Evolutionary conservation across 2,329 filamentous ascomycete species (phyloP).

Genomic region (Alternaria alternata): DNA sequence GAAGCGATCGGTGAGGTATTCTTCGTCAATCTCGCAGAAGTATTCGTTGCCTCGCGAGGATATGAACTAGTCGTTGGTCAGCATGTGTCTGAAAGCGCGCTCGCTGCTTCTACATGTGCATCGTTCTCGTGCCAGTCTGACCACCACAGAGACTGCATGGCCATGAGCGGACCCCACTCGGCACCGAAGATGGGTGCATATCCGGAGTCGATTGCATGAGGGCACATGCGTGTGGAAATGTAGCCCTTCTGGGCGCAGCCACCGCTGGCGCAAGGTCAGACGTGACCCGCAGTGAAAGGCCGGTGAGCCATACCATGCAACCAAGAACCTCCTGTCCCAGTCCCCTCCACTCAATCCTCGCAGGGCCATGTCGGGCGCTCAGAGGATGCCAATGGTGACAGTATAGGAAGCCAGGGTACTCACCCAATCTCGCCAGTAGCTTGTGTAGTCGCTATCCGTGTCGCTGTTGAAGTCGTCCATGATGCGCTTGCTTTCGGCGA

Average conservation of each 20-base stretch:
- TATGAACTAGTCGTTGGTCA: slow-evolving; percentile 75
- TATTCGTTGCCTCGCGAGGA: slow-evolving; percentile 98
- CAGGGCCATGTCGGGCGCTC: slow-evolving; percentile 5
- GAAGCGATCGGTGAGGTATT: slow-evolving; percentile 97
- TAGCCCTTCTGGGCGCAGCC: slow-evolving; percentile 13
- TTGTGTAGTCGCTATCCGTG: slow-evolving; percentile 98
- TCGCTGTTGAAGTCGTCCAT: slow-evolving; percentile 99
- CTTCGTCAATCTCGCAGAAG: slow-evolving; percentile 99
- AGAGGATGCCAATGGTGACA: not conserved
- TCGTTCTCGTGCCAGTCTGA: not conserved
- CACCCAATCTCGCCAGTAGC: slow-evolving; percentile 99
- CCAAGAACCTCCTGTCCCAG: slow-evolving; percentile 1
- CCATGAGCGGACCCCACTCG: slow-evolving; percentile 11
- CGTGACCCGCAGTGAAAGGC: not conserved
- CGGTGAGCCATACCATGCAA: slow-evolving; percentile 12
- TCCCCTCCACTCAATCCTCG: not conserved
- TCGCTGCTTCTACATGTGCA: slow-evolving; percentile 9
- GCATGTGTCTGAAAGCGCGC: not conserved
- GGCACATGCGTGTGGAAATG: slow-evolving; percentile 13
- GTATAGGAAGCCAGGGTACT: slow-evolving; percentile 53
- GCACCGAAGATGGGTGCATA: slow-evolving; percentile 5
- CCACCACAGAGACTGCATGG: slow-evolving; percentile 15
- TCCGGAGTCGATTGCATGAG: not conserved
- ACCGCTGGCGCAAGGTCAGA: slow-evolving; percentile 15
- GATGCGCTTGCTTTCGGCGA: slow-evolving; percentile 29